Evolutionary conservation across 257 asterid species (phyloP), one percentile per base, ranked within the genome.

Genomic region (Solanum paucissectum): DNA sequence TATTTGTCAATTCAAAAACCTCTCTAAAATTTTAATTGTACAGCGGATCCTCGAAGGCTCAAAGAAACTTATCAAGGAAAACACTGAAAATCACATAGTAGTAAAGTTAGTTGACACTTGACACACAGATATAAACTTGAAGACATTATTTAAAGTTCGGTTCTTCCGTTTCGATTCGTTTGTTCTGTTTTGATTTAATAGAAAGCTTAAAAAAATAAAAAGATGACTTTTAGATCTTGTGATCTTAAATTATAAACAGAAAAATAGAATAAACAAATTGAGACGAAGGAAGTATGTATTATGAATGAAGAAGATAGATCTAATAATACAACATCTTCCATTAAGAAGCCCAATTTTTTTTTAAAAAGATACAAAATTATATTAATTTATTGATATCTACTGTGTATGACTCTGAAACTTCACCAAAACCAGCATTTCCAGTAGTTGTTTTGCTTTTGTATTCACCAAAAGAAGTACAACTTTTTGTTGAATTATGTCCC

Each of bases 391-490:
- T 76, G 88, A 66, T 79, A 62, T 87, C 88, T 87, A 72, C 88
- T 12, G 18, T 52, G 16, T 90, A 25, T 66, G 79, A 75, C 42
- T 88, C 91, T 9, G 91, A 88, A 86, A 84, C 89, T 88, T 92
- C 93, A 12, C 88, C 93, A 87, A 89, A 88, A 84, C 90, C 90
- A 85, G 81, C 55, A 89, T 88, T 86, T 3, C 77, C 86, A 9
- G 83, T 21, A 44, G 44, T 83, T 38, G 37, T 66, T 62, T 86
- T 88, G 85, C 76, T 86, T 55, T 75, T 91, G 62, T 74, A 93
- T 42, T 94, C 95, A 79, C 94, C 98, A 69, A 94, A 94, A 14
- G 85, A 60, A 0, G 92, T 90, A 88, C 98, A 95, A 90, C 98
- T 94, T 87, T 88, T 91, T 87, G 93, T 93, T 55, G 91, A 76